Evolutionary conservation across 768 basidiomycete species (phyloP).

Genomic region (Gymnopilus dilepis): DNA sequence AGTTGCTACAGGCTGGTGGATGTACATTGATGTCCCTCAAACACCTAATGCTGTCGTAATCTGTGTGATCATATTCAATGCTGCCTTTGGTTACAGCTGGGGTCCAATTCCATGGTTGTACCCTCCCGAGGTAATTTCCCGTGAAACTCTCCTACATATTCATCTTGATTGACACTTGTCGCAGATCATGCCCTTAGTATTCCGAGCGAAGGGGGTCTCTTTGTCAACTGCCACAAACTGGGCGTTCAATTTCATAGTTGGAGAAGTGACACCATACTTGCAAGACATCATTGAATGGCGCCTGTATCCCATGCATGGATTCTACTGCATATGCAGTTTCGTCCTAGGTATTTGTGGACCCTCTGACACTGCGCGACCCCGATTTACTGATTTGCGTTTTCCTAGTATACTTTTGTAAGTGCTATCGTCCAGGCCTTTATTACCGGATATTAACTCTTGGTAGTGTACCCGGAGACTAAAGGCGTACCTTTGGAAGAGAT

Average conservation of each 20-base stretch:
- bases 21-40: conserved; percentile 85
- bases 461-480: conserved; percentile 88
- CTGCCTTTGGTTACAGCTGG: conserved; percentile 93
- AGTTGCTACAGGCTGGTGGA: conserved; percentile 88
- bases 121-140: conserved; percentile 71
- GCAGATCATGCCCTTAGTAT: conserved; percentile 86
- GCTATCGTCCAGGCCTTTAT: conserved; percentile 31
- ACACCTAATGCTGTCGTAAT: conserved; percentile 89
- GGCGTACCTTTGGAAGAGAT: conserved; percentile 90
- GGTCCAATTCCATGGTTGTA: conserved; percentile 90
- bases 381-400: neutral
- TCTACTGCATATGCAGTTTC: conserved; percentile 89
- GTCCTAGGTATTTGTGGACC: conserved; percentile 57
- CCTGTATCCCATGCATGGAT: conserved; percentile 94
- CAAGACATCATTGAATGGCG: conserved; percentile 91
- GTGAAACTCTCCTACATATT: neutral
- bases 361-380: neutral
- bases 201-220: conserved; percentile 96
- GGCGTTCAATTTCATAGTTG: conserved; percentile 91
- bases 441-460: conserved; percentile 14
- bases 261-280: conserved; percentile 83
- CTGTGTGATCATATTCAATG: conserved; percentile 92
- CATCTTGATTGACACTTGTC: conserved; percentile 7
- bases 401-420: conserved; percentile 78
- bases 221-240: conserved; percentile 90